These are phyloP conservation scores for Plectosphaerella sp. DNA, from an alignment of 2,329 filamentous ascomycete genomes.

Conservation along the genomic window DNA sequence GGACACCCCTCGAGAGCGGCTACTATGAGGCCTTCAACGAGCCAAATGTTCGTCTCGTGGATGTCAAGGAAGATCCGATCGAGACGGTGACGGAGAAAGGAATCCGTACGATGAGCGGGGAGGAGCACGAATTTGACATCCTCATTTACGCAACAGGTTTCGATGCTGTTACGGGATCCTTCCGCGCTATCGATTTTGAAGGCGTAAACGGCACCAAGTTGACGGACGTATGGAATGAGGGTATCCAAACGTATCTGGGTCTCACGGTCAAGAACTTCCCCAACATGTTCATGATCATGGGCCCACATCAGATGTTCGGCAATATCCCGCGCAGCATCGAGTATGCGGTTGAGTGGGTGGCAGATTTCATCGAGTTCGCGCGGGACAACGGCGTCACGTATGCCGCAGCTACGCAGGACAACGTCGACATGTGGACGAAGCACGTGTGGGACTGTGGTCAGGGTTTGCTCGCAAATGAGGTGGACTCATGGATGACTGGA, in stretches of 20 bases:
- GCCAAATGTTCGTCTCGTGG: conserved; percentile 39
- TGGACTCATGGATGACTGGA: conserved; percentile 52
- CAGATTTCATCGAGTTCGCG: conserved; percentile 26
- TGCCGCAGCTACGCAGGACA: conserved; percentile 33
- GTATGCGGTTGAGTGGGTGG: conserved; percentile 32
- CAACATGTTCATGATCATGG: conserved; percentile 44
- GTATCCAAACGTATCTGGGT: conserved; percentile 35
- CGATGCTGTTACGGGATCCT: conserved; percentile 22
- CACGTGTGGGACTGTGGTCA: conserved; percentile 42
- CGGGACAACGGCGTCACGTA: conserved; percentile 25
- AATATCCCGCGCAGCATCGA: conserved; percentile 37
- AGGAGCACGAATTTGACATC: conserved; percentile 26
- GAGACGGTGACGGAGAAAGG: conserved; percentile 28
- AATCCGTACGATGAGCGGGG: conserved; percentile 25
- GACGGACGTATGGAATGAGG: conserved; percentile 14
- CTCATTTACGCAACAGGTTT: conserved; percentile 38
- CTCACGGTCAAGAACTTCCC: conserved; percentile 35
- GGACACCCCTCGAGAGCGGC: conserved; percentile 38
- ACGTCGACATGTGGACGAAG: conserved; percentile 35
- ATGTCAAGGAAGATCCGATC: conserved; percentile 37
- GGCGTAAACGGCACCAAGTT: conserved; percentile 17
- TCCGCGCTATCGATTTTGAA: conserved; percentile 28
- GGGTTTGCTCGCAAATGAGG: conserved; percentile 39
- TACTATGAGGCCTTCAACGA: conserved; percentile 48
- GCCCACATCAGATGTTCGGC: conserved; percentile 37